These are phyloP conservation scores for Alternaria consortialis DNA, from an alignment of 2,329 filamentous ascomycete species.

Conservation along the genomic window DNA sequence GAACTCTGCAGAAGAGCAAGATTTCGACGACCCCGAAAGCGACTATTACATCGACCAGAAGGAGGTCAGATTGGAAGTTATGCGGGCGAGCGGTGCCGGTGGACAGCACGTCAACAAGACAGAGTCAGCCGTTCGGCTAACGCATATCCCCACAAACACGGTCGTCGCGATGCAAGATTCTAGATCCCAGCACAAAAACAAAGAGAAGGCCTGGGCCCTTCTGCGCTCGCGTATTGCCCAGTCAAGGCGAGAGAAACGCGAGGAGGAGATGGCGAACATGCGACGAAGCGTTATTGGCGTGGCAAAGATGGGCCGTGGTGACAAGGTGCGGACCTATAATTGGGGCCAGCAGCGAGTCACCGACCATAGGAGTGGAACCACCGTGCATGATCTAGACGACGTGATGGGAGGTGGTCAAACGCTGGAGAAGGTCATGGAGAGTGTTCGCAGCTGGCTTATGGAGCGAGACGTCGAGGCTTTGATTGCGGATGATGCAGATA, in stretches of 20 bases:
- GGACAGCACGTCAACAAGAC: slow-evolving; percentile 99
- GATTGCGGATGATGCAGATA: slow-evolving; percentile 55
- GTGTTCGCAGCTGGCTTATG: slow-evolving; percentile 78
- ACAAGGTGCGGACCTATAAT: slow-evolving; percentile 96
- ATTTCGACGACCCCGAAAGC: slow-evolving; percentile 84
- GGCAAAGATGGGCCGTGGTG: slow-evolving; percentile 82
- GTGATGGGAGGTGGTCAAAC: slow-evolving; percentile 79
- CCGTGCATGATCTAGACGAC: slow-evolving; percentile 80
- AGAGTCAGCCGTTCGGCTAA: slow-evolving; percentile 92
- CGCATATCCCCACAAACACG: slow-evolving; percentile 86
- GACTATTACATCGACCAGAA: slow-evolving; percentile 89
- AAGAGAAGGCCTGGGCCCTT: slow-evolving; percentile 85
- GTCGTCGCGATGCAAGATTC: slow-evolving; percentile 93
- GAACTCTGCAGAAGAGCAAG: slow-evolving; percentile 58
- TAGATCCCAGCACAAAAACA: slow-evolving; percentile 88
- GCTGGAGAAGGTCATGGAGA: slow-evolving; percentile 79
- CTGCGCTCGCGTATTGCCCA: slow-evolving; percentile 85
- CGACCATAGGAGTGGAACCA: slow-evolving; percentile 83
- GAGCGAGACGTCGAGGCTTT: slow-evolving; percentile 77
- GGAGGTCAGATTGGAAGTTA: slow-evolving; percentile 86
- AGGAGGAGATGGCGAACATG: slow-evolving; percentile 78
- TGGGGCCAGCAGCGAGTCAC: slow-evolving; percentile 81
- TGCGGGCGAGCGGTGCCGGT: slow-evolving; percentile 90
- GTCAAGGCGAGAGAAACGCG: slow-evolving; percentile 78
- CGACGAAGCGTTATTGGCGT: slow-evolving; percentile 82